Evolutionary conservation across 768 basidiomycete genomes (phyloP).

Genomic region (Rhizopogon rudus): DNA sequence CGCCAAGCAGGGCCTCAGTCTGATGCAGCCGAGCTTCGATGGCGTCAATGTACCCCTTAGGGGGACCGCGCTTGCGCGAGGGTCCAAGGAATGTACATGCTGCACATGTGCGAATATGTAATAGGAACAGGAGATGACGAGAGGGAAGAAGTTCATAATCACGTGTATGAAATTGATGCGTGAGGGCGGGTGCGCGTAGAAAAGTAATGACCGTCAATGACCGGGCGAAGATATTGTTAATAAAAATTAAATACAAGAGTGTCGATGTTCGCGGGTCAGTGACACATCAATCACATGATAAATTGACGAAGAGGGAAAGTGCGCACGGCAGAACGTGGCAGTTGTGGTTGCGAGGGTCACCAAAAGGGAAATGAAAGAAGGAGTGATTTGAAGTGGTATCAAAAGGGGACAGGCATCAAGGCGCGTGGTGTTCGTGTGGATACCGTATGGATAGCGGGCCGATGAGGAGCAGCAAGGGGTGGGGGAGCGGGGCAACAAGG

Average conservation of each 20-base stretch:
- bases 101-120: slow-evolving; percentile 19
- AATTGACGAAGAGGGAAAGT: too few relatives aligned
- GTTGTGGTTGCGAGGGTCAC: not conserved
- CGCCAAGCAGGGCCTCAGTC: slow-evolving; percentile 84
- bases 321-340: not conserved
- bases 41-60: slow-evolving; percentile 94
- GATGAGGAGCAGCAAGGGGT: slow-evolving; percentile 1
- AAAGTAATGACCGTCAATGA: not conserved
- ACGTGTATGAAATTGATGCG: not conserved
- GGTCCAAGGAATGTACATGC: slow-evolving; percentile 78
- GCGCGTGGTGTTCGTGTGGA: not conserved
- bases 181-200: not conserved
- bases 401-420: not conserved
- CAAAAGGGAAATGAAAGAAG: not conserved
- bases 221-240: not conserved
- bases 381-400: not conserved
- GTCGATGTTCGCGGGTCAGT: not conserved
- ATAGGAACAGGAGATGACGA: not conserved
- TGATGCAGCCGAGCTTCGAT: slow-evolving; percentile 90
- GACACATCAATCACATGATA: not conserved
- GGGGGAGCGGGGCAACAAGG: not conserved
- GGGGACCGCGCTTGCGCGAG: slow-evolving; percentile 79
- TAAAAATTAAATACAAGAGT: not conserved
- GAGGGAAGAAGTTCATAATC: not conserved
- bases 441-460: not conserved